A percentile compares a stretch with the other conserved stretches of the same genome.
phyloP scores from a whole-genome alignment of 2,329 filamentous ascomycete genomes.

The Eurotiales sp. region DNA sequence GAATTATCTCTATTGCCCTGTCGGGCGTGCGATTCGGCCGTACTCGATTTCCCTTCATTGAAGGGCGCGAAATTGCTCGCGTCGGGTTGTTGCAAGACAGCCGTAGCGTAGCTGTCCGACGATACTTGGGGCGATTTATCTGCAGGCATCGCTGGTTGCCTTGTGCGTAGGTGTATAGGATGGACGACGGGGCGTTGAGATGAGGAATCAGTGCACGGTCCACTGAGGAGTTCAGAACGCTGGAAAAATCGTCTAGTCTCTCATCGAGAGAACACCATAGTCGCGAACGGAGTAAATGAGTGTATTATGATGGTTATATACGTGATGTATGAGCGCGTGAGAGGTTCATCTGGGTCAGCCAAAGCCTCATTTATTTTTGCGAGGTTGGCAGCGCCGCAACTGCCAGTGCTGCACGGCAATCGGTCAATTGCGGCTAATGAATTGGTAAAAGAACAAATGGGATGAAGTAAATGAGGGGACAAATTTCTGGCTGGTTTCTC shows the following conservation, averaged over 20 bases:
- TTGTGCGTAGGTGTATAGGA: not conserved
- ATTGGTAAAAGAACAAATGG: not conserved
- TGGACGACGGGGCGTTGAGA: not conserved
- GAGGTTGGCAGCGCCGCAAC: no score
- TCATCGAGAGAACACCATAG: slow-evolving; percentile 8
- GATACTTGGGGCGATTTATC: not conserved
- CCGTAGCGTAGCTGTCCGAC: not conserved
- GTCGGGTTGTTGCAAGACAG: not conserved
- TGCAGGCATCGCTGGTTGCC: slow-evolving; percentile 3
- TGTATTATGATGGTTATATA: not conserved
- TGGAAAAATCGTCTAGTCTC: not conserved
- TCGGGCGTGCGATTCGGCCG: slow-evolving; percentile 18
- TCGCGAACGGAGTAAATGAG: not conserved
- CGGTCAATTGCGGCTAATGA: not conserved
- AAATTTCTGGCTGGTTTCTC: not conserved
- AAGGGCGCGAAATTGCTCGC: not conserved
- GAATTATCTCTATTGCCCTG: slow-evolving; percentile 25
- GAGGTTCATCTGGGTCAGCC: not conserved
- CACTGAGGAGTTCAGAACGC: not conserved
- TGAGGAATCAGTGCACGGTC: not conserved
- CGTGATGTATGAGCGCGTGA: not conserved
- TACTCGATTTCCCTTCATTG: not conserved
- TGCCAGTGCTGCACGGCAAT: not conserved
- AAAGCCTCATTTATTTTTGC: no score
- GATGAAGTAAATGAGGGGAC: not conserved